These are phyloP conservation scores for Monosporascus sp. DNA, from an alignment of 2,329 filamentous ascomycete genomes.

Conservation along the genomic window DNA sequence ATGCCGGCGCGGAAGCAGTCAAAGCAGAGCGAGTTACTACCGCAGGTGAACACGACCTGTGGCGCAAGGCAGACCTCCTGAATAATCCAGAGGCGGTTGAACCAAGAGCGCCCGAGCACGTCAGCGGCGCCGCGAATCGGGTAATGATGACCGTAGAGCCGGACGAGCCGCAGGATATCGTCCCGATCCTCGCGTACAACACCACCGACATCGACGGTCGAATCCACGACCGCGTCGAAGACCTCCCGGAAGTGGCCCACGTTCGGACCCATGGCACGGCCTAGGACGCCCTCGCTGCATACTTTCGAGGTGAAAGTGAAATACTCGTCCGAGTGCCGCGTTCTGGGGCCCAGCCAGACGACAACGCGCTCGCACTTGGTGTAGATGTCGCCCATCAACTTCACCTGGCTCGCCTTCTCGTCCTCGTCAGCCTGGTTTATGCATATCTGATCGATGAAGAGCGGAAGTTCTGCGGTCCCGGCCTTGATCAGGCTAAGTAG, in stretches of 20 bases:
- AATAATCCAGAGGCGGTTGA: constrained; percentile 29
- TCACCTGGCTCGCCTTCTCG: constrained; percentile 14
- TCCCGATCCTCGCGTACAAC: constrained; percentile 19
- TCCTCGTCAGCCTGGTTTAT: constrained; percentile 13
- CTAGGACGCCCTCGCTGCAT: constrained; percentile 4
- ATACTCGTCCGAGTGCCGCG: constrained; percentile 3
- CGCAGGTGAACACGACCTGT: constrained; percentile 9
- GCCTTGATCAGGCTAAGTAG: constrained; percentile 17
- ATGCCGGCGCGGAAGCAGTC: constrained; percentile 10
- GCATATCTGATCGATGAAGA: constrained; percentile 18
- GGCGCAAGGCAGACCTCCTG: constrained; percentile 23
- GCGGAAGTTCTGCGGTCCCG: constrained; percentile 3
- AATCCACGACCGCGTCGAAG: constrained; percentile 26
- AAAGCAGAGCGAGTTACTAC: constrained; percentile 7
- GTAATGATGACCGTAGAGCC: constrained; percentile 14
- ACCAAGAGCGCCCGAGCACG: constrained; percentile 25
- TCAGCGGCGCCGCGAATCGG: constrained; percentile 22
- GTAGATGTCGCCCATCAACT: constrained; percentile 15
- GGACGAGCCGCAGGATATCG: constrained; percentile 20
- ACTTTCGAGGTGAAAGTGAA: constrained; percentile 6
- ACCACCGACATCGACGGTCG: constrained; percentile 10
- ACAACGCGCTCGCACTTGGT: constrained; percentile 5
- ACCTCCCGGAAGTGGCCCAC: constrained; percentile 16
- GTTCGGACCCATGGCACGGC: constrained; percentile 19
- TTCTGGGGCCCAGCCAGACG: constrained; percentile 10